These are phyloP conservation scores for Helicocarpus griseus DNA, from an alignment of 2,329 filamentous ascomycete species.

Conservation along the genomic window DNA sequence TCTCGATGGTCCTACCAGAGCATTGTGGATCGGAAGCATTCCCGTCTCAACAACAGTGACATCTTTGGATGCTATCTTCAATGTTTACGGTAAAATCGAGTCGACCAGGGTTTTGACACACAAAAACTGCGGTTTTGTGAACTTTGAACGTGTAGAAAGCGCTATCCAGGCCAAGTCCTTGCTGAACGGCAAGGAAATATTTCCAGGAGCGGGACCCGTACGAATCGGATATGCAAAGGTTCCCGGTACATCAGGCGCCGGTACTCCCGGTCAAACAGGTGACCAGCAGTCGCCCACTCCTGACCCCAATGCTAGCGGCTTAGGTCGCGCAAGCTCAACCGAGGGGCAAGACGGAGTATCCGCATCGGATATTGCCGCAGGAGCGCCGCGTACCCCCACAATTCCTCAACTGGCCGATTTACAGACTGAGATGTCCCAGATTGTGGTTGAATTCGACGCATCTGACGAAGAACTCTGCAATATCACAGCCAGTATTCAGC, in stretches of 20 bases:
- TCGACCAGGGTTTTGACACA: conserved; percentile 91
- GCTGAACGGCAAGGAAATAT: conserved; percentile 96
- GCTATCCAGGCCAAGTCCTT: conserved; percentile 78
- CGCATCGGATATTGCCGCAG: conserved; percentile 20
- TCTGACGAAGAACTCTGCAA: conserved; percentile 64
- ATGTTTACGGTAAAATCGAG: conserved; percentile 79
- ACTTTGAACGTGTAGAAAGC: conserved; percentile 86
- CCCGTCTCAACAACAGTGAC: conserved; percentile 94
- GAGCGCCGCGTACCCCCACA: conserved; percentile 34
- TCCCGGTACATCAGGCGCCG: conserved; percentile 65
- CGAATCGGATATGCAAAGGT: conserved; percentile 97
- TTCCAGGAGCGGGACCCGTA: conserved; percentile 88
- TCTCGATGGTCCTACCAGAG: conserved; percentile 81
- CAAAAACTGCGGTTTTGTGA: conserved; percentile 98
- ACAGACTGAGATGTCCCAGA: conserved; percentile 70
- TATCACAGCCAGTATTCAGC: conserved; percentile 65
- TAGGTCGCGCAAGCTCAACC: conserved; percentile 12
- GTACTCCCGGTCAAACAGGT: conserved; percentile 80
- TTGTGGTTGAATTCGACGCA: conserved; percentile 82
- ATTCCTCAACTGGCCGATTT: conserved; percentile 69
- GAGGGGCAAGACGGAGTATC: conserved; percentile 13
- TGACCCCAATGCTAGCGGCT: conserved; percentile 56
- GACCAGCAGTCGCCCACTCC: conserved; percentile 86
- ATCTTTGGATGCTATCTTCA: conserved; percentile 90
- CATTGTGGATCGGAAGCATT: conserved; percentile 94